A percentile compares a stretch with the other conserved stretches of the same genome.
Evolutionary conservation across 495 filamentous ascomycete genomes (phyloP).

Genomic region (Clohesyomyces aquaticus): DNA sequence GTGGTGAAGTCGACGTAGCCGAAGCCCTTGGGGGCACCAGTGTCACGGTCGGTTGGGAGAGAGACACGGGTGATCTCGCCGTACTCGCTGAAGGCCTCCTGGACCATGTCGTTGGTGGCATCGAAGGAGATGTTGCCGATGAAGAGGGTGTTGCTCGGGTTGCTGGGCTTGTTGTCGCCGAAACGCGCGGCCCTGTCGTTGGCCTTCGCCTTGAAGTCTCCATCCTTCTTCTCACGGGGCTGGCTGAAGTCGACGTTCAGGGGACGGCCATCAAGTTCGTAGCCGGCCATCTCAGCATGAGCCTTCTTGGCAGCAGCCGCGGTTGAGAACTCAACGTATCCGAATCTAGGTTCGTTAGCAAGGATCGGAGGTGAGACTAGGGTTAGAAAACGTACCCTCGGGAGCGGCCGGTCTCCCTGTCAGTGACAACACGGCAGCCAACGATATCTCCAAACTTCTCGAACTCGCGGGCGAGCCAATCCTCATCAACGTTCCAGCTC

Average conservation of each 20-base stretch:
- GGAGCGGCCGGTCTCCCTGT: slow-evolving; percentile 79
- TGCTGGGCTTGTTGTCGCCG: slow-evolving; percentile 75
- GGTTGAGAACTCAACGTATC: slow-evolving; percentile 88
- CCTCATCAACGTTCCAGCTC: slow-evolving; percentile 93
- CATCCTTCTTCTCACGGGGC: slow-evolving; percentile 60
- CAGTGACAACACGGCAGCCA: slow-evolving; percentile 78
- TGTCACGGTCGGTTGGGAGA: slow-evolving; percentile 87
- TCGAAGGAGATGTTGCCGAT: slow-evolving; percentile 91
- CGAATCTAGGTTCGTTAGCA: slow-evolving; percentile 65
- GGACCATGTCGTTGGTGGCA: slow-evolving; percentile 73
- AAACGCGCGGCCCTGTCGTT: slow-evolving; percentile 72
- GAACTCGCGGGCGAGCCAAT: slow-evolving; percentile 86
- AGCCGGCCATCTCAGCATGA: slow-evolving; percentile 75
- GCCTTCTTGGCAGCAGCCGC: slow-evolving; percentile 74
- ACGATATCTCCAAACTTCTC: slow-evolving; percentile 77
- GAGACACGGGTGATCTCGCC: slow-evolving; percentile 75
- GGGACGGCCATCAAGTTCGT: slow-evolving; percentile 79
- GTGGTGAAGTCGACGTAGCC: slow-evolving; percentile 87
- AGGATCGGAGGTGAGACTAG: not conserved
- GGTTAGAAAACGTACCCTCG: slow-evolving; percentile 65
- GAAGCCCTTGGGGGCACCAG: slow-evolving; percentile 89
- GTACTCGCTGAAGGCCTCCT: slow-evolving; percentile 73
- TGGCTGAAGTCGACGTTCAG: slow-evolving; percentile 89
- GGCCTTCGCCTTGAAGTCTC: slow-evolving; percentile 52
- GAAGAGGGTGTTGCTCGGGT: slow-evolving; percentile 85